phyloP scores from a whole-genome alignment of 495 filamentous ascomycete species.

The Venustampulla echinocandica region DNA sequence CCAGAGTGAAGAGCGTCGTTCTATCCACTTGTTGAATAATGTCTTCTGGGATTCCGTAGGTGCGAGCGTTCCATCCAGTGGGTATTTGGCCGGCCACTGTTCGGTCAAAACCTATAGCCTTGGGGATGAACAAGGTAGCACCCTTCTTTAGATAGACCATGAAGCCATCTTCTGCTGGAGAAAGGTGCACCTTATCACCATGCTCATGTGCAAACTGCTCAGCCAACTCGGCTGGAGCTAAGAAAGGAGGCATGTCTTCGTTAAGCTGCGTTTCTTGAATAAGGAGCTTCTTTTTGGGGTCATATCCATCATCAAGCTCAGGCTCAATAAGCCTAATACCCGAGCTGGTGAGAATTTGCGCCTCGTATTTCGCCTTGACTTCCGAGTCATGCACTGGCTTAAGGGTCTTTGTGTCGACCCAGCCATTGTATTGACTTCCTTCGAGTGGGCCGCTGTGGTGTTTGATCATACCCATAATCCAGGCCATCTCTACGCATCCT shows the following conservation, averaged over 20 bases:
- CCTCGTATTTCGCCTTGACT: constrained; percentile 89
- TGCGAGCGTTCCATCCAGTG: constrained; percentile 88
- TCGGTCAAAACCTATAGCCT: constrained; percentile 87
- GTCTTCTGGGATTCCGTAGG: constrained; percentile 90
- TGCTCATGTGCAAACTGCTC: constrained; percentile 93
- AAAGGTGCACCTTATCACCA: constrained; percentile 53
- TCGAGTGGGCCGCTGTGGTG: constrained; percentile 92
- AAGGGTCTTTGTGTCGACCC: constrained; percentile 86
- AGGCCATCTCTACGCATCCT: constrained; percentile 98
- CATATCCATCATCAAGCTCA: too few relatives aligned
- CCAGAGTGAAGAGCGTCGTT: constrained; percentile 83
- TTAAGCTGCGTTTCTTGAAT: constrained; percentile 92
- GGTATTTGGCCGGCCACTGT: constrained; percentile 94
- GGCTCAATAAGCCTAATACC: constrained; percentile 96
- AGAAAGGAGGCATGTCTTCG: constrained; percentile 90
- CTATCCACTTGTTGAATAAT: constrained; percentile 94
- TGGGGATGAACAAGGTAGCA: constrained; percentile 82
- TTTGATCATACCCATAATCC: constrained; percentile 98
- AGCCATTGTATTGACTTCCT: constrained; percentile 86
- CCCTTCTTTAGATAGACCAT: constrained; percentile 83
- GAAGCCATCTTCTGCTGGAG: neutral
- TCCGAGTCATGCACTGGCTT: constrained; percentile 96
- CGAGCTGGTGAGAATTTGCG: constrained; percentile 83
- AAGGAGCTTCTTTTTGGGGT: too few relatives aligned
- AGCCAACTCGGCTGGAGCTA: constrained; percentile 87